Conservation (phyloP, 176 grass and related monocot genomes). For the Pontederia crassipes region DNA sequence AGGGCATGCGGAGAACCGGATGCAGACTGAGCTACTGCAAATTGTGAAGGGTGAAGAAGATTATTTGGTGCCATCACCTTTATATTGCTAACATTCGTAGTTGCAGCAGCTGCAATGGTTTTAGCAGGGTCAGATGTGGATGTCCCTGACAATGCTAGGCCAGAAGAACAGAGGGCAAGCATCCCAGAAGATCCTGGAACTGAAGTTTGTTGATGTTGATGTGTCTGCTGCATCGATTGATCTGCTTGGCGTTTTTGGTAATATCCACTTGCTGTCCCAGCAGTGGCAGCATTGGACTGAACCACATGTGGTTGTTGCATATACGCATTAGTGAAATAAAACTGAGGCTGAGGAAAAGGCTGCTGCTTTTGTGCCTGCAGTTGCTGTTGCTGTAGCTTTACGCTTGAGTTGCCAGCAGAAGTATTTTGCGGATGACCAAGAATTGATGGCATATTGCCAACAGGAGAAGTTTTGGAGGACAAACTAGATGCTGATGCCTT, state of each 20-base stretch:
- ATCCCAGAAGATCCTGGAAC: slow-evolving; percentile 13
- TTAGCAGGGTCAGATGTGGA: slow-evolving; percentile 28
- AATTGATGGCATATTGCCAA: slow-evolving; percentile 40
- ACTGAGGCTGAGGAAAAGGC: slow-evolving; percentile 29
- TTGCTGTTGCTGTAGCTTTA: slow-evolving; percentile 56
- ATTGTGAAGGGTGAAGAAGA: slow-evolving; percentile 39
- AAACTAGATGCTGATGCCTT: slow-evolving; percentile 49
- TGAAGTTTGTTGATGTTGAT: slow-evolving; percentile 32
- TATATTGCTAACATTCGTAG: slow-evolving; percentile 30
- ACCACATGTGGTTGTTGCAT: slow-evolving; percentile 28
- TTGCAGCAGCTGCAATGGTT: slow-evolving; percentile 2
- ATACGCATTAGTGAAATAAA: slow-evolving; percentile 49
- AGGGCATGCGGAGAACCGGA: slow-evolving; percentile 33
- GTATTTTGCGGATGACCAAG: slow-evolving; percentile 50
- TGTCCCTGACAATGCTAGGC: slow-evolving; percentile 2
- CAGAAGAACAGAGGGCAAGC: slow-evolving; percentile 20
- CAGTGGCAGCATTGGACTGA: slow-evolving; percentile 25
- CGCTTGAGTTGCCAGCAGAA: slow-evolving; percentile 28
- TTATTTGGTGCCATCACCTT: slow-evolving; percentile 35
- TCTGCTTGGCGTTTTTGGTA: slow-evolving; percentile 50
- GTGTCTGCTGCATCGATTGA: slow-evolving; percentile 22
- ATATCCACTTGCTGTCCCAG: slow-evolving; percentile 13
- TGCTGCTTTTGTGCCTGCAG: slow-evolving; percentile 36
- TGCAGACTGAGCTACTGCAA: slow-evolving; percentile 30
- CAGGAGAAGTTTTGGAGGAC: slow-evolving; percentile 29